Percentiles rank a stretch among this genome's conserved stretches.
Evolutionary conservation across 2,329 filamentous ascomycete species (phyloP).

Genomic region (Epichloe aotearoae): DNA sequence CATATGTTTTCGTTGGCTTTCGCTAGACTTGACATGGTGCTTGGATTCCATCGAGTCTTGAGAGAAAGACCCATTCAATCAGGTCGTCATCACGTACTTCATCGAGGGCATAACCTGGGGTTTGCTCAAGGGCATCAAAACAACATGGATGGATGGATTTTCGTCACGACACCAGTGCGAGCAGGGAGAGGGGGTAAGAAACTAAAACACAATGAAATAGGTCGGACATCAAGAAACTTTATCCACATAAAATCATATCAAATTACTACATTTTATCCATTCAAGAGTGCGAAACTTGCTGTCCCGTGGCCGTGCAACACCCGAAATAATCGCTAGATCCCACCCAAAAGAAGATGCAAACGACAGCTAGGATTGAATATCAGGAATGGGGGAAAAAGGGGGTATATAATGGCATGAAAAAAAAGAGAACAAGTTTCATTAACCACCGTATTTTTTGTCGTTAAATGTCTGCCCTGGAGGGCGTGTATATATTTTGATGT

Average conservation of each 20-base stretch:
- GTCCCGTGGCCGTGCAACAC: not conserved
- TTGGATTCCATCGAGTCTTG: too few relatives aligned
- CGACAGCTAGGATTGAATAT: not conserved
- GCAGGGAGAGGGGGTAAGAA: too few relatives aligned
- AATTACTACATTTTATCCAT: not conserved
- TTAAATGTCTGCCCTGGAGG: not conserved
- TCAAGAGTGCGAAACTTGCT: not conserved
- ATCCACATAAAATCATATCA: not conserved
- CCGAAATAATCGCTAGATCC: not conserved
- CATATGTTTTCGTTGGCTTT: too few relatives aligned
- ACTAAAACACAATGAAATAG: too few relatives aligned
- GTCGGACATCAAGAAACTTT: too few relatives aligned
- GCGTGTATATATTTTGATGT: not conserved
- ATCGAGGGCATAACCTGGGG: too few relatives aligned
- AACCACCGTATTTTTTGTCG: not conserved
- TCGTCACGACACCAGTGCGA: too few relatives aligned
- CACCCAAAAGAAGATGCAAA: not conserved
- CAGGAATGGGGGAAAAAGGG: not conserved
- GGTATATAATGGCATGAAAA: slow-evolving; percentile 1
- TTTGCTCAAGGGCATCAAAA: too few relatives aligned
- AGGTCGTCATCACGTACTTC: too few relatives aligned
- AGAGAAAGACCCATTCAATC: too few relatives aligned
- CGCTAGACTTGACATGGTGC: too few relatives aligned
- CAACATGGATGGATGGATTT: too few relatives aligned
- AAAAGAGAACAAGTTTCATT: not conserved